Evolutionary conservation across 345 rosid genomes (phyloP).

Genomic region (Corchorus capsularis): DNA sequence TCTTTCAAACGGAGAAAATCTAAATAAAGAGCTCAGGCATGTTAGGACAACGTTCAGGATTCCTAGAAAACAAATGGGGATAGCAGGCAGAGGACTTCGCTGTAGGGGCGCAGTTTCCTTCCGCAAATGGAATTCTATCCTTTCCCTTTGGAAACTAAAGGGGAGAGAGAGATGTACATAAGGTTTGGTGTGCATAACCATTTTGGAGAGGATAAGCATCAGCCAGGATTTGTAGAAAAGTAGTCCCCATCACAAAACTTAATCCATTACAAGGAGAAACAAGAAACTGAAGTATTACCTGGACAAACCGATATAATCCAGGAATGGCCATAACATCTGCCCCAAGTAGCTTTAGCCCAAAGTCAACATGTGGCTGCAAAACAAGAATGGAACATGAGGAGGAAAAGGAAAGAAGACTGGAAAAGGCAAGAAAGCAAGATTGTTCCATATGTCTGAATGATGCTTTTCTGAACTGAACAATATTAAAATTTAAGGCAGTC

Average conservation of each 20-base stretch:
- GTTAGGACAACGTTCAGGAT: not conserved
- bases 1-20: not conserved
- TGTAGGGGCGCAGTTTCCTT: too few relatives aligned
- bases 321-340: constrained; percentile 97
- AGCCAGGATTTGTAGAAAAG: not conserved
- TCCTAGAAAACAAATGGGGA: constrained; percentile 9
- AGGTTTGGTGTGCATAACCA: not conserved
- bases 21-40: not conserved
- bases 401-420: not conserved
- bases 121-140: too few relatives aligned
- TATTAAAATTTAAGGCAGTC: not conserved
- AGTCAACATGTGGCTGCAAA: constrained; percentile 91
- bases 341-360: constrained; percentile 86
- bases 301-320: constrained; percentile 78
- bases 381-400: constrained; percentile 13
- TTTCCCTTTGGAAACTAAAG: not conserved
- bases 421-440: not conserved
- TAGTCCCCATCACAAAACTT: constrained; percentile 7
- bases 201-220: not conserved
- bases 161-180: not conserved
- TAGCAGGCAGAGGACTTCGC: not conserved
- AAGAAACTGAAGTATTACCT: constrained; percentile 43
- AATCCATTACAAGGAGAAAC: not conserved
- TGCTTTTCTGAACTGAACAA: not conserved
- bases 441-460: not conserved